phyloP scores from a whole-genome alignment of 768 basidiomycete genomes.

The Trametes sanguinea region DNA sequence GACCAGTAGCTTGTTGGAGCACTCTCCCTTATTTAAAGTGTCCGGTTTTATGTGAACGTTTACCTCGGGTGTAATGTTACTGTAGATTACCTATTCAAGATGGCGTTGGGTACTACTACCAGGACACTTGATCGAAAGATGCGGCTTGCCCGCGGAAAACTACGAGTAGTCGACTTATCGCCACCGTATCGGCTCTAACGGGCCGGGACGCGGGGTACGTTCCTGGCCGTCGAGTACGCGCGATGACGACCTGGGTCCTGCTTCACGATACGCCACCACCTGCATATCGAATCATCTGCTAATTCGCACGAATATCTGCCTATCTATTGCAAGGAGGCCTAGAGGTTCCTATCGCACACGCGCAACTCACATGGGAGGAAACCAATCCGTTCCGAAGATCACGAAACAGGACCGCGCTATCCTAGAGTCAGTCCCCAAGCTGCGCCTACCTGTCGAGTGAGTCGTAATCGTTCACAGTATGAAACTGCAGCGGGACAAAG shows the following conservation, averaged over 20 bases:
- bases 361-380: constrained; percentile 59
- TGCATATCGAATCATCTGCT: not conserved
- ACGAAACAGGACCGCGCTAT: constrained; percentile 94
- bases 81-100: too few relatives aligned
- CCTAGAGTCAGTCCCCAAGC: constrained; percentile 71
- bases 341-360: not conserved
- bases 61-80: too few relatives aligned
- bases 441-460: constrained; percentile 11
- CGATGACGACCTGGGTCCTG: not conserved
- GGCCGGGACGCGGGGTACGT: not conserved
- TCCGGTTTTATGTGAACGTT: too few relatives aligned
- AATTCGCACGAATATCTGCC: not conserved
- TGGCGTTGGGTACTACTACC: too few relatives aligned
- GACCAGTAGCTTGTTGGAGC: too few relatives aligned
- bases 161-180: not conserved
- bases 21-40: too few relatives aligned
- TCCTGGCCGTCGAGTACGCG: not conserved
- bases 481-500: constrained; percentile 94
- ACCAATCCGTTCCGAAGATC: constrained; percentile 81
- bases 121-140: too few relatives aligned
- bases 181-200: not conserved
- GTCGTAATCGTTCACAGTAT: constrained; percentile 54
- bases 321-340: not conserved
- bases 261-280: not conserved
- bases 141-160: not conserved